phyloP scores from a whole-genome alignment of 1,284 basidiomycete genomes.

The Ceratobasidium sp. region DNA sequence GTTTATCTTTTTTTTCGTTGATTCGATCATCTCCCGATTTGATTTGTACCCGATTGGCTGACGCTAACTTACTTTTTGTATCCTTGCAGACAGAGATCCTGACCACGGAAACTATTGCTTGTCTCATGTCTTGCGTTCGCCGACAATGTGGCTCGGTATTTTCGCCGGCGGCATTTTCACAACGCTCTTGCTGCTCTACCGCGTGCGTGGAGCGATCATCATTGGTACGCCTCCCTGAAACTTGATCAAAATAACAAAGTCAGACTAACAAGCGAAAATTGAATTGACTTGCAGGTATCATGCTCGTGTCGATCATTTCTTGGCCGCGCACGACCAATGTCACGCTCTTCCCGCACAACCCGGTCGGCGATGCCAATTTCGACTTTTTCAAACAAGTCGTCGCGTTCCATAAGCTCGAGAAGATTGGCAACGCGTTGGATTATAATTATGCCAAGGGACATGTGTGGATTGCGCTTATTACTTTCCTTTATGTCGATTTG shows the following conservation, averaged over 20 bases:
- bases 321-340: conserved; percentile 87
- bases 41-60: background rate
- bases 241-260: too few relatives aligned
- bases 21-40: background rate
- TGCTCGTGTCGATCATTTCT: conserved; percentile 87
- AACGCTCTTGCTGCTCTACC: conserved; percentile 84
- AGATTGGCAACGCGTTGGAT: conserved; percentile 73
- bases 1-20: background rate
- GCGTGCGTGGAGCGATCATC: conserved; percentile 85
- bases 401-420: conserved; percentile 75
- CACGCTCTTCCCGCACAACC: conserved; percentile 85
- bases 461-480: conserved; percentile 89
- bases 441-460: conserved; percentile 70
- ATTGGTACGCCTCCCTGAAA: conserved; percentile 63
- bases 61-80: background rate
- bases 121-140: conserved; percentile 76
- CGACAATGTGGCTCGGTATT: conserved; percentile 90
- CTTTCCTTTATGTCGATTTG: conserved; percentile 81
- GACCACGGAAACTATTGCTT: conserved; percentile 68
- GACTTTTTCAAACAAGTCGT: conserved; percentile 91
- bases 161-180: conserved; percentile 89
- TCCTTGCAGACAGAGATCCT: conserved; percentile 50
- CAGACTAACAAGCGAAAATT: background rate
- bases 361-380: conserved; percentile 77
- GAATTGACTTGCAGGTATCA: conserved; percentile 62